Percentiles rank a stretch among this genome's conserved stretches.
phyloP scores from a whole-genome alignment of 495 filamentous ascomycete species.

The Neurospora sp. region DNA sequence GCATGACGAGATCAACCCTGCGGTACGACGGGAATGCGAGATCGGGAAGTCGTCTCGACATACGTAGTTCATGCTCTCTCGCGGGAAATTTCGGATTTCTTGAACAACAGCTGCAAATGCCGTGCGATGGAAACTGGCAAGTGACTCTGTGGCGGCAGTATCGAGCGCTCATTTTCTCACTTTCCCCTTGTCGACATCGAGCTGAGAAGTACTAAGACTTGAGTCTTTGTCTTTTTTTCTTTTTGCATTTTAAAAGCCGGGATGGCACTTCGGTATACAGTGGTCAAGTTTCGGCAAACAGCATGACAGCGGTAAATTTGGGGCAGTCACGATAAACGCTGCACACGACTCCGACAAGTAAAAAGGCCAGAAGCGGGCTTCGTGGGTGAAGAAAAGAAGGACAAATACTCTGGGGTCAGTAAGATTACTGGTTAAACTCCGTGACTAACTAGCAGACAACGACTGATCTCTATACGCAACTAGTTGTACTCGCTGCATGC shows the following conservation, averaged over 20 bases:
- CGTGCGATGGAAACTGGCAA: constrained; percentile 2
- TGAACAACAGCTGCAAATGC: neutral
- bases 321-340: neutral
- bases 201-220: neutral
- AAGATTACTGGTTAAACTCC: neutral
- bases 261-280: neutral
- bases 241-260: neutral
- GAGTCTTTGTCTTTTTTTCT: neutral
- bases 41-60: neutral
- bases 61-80: neutral
- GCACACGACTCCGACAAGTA: neutral
- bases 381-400: neutral
- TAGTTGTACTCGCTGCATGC: neutral
- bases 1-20: neutral
- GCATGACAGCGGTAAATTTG: neutral
- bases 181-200: neutral
- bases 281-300: neutral
- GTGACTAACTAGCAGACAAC: neutral
- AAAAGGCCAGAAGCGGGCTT: neutral
- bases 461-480: neutral
- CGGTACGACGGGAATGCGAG: neutral
- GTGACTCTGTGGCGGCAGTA: neutral
- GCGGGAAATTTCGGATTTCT: neutral
- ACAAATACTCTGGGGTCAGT: neutral
- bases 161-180: neutral